Percentiles rank a stretch among this genome's conserved stretches.
These are phyloP conservation scores for Leccinum incarnatum DNA, from an alignment of 768 basidiomycete genomes.

Conservation along the genomic window DNA sequence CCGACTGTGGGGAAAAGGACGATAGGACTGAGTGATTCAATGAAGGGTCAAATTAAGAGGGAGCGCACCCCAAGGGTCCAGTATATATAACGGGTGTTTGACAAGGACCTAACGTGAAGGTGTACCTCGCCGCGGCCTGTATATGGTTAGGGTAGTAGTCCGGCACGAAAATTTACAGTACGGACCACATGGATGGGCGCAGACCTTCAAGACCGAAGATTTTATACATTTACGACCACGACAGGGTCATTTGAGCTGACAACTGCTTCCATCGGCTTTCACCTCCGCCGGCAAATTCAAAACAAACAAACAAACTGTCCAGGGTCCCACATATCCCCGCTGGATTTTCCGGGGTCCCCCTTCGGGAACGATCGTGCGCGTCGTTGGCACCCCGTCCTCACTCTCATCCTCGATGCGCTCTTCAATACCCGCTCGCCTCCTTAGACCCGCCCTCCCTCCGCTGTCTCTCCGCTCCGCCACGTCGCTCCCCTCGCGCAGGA, in stretches of 20 bases:
- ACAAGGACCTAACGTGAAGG: conserved; percentile 7
- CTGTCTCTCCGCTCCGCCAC: neutral
- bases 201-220: conserved; percentile 11
- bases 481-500: conserved; percentile 1
- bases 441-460: conserved; percentile 10
- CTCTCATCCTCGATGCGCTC: conserved; percentile 16
- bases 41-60: conserved; percentile 16
- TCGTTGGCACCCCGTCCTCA: conserved; percentile 4
- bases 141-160: conserved; percentile 19
- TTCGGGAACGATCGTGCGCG: neutral
- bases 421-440: conserved; percentile 11
- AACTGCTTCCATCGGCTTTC: conserved; percentile 14
- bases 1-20: conserved; percentile 13
- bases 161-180: conserved; percentile 20
- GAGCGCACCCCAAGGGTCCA: conserved; percentile 16
- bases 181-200: conserved; percentile 18
- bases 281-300: conserved; percentile 8
- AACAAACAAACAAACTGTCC: conserved; percentile 10
- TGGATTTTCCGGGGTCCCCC: conserved; percentile 20
- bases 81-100: conserved; percentile 17
- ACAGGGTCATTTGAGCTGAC: conserved; percentile 17
- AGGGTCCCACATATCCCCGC: conserved; percentile 17
- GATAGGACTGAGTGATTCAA: conserved; percentile 4
- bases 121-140: neutral
- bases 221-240: conserved; percentile 14